Evolutionary conservation across 441 rosid species (phyloP).

Genomic region (Omphalea diandra): DNA sequence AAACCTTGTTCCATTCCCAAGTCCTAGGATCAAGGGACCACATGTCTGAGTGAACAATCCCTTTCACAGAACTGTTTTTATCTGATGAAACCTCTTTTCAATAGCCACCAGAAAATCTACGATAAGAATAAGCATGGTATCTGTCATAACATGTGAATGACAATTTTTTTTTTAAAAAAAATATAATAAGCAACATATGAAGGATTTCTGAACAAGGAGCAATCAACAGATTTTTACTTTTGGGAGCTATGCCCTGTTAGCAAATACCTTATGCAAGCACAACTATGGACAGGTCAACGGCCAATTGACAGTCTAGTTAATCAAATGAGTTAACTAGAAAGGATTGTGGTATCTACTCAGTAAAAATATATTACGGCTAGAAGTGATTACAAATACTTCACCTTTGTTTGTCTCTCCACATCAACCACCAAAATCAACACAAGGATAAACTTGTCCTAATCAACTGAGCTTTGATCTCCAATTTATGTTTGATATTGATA

Average conservation of each 20-base stretch:
- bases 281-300: neutral
- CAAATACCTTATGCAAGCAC: neutral
- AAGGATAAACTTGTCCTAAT: neutral
- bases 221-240: constrained; percentile 1
- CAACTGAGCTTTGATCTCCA: neutral
- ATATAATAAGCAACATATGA: neutral
- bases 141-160: neutral
- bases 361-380: neutral
- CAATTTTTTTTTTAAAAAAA: neutral
- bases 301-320: neutral
- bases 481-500: neutral
- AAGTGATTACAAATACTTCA: neutral
- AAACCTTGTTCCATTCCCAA: constrained; percentile 99
- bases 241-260: neutral
- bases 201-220: neutral
- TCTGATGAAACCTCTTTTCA: constrained; percentile 89
- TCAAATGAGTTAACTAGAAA: constrained; percentile 1
- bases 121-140: constrained; percentile 18
- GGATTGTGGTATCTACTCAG: neutral
- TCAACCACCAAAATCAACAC: neutral
- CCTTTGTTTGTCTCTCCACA: neutral
- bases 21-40: constrained; percentile 98
- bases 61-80: constrained; percentile 78
- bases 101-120: constrained; percentile 92
- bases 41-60: constrained; percentile 87